Evolutionary conservation across 495 filamentous ascomycete species (phyloP).

Genomic region (Trichoderma asperelloides): DNA sequence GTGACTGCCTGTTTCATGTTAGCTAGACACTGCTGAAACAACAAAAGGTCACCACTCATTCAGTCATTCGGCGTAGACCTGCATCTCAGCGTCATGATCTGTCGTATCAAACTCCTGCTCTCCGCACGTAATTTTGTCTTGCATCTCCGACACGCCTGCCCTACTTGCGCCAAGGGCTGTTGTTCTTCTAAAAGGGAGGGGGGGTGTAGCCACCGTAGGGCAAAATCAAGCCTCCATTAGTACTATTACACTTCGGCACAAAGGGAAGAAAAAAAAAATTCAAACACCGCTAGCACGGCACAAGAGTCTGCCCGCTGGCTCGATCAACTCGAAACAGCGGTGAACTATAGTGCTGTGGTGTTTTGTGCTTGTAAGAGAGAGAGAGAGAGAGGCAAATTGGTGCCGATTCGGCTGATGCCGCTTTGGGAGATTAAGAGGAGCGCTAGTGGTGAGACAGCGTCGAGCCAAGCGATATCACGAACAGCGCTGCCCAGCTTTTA

Average conservation of each 20-base stretch:
- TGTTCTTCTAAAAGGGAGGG: background rate
- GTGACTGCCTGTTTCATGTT: background rate
- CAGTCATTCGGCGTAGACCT: background rate
- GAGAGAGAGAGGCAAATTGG: too few relatives aligned
- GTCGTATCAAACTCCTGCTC: background rate
- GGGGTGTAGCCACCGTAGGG: background rate
- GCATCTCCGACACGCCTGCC: background rate
- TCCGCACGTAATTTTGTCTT: background rate
- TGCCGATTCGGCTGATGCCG: background rate
- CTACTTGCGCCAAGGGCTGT: background rate
- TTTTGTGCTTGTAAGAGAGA: background rate
- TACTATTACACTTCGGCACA: background rate
- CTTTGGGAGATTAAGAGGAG: background rate
- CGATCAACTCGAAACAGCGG: conserved; percentile 6
- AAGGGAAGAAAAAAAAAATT: background rate
- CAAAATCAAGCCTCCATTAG: background rate
- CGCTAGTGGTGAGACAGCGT: background rate
- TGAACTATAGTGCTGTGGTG: background rate
- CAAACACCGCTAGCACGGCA: background rate
- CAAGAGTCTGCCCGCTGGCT: background rate
- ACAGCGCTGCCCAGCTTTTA: background rate
- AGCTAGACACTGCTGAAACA: background rate
- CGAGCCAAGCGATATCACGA: background rate
- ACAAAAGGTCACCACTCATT: background rate
- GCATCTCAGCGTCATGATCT: background rate